Percentiles rank a stretch among this genome's conserved stretches.
phyloP scores from a whole-genome alignment of 495 filamentous ascomycete genomes.

The Penicillium roqueforti region DNA sequence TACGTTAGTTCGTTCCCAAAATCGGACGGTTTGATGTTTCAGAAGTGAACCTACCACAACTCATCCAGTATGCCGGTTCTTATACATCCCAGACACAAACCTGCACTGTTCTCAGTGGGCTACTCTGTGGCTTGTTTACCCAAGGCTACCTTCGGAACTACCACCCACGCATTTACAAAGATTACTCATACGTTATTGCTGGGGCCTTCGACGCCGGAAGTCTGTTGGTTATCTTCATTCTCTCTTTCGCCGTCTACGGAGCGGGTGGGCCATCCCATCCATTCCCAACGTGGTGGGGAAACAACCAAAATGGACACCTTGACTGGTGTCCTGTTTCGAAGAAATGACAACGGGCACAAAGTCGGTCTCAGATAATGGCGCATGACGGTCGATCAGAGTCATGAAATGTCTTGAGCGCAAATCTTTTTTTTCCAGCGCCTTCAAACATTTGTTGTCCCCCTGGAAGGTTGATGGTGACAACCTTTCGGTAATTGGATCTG shows the following conservation, averaged over 20 bases:
- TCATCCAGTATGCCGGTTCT: conserved; percentile 43
- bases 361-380: no score
- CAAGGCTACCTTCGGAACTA: conserved; percentile 53
- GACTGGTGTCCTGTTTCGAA: conserved; percentile 12
- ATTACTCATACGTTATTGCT: conserved; percentile 54
- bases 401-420: no score
- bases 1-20: conserved; percentile 29
- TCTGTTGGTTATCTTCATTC: conserved; percentile 49
- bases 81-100: conserved; percentile 44
- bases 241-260: conserved; percentile 57
- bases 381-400: no score
- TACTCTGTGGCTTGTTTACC: conserved; percentile 41
- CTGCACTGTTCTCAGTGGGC: conserved; percentile 30
- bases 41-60: conserved; percentile 40
- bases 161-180: conserved; percentile 47
- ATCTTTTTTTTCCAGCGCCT: no score
- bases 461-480: no score
- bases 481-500: no score
- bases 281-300: conserved; percentile 50
- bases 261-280: conserved; percentile 29
- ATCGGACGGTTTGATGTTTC: conserved; percentile 22
- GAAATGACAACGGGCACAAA: background rate
- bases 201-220: conserved; percentile 54
- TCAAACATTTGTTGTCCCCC: no score
- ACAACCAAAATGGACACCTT: conserved; percentile 27